A percentile compares a stretch with the other conserved stretches of the same genome.
Evolutionary conservation across 306 rosid species (phyloP).

Genomic region (Neltuma alba): DNA sequence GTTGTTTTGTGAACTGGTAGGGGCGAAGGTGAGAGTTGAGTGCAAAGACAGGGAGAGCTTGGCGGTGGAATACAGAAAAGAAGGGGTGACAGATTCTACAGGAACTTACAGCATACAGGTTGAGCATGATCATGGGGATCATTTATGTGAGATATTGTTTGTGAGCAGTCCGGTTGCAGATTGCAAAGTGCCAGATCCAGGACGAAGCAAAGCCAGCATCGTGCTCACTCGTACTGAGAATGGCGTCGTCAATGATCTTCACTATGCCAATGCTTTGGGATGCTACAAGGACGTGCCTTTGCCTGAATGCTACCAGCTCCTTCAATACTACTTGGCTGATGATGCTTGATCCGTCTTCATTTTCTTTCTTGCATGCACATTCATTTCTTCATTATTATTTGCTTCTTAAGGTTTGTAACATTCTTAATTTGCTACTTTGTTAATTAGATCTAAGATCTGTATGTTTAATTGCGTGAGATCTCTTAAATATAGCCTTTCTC

Average conservation of each 20-base stretch:
- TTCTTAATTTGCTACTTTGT: not conserved
- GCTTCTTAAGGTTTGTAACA: not conserved
- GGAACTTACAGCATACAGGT: constrained; percentile 60
- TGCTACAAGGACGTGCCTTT: constrained; percentile 54
- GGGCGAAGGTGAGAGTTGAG: constrained; percentile 63
- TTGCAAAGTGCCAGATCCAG: constrained; percentile 51
- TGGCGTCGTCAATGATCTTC: constrained; percentile 51
- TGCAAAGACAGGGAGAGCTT: constrained; percentile 55
- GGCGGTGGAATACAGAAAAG: constrained; percentile 36
- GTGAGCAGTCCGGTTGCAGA: constrained; percentile 48
- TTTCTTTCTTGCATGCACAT: not conserved
- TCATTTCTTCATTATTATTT: not conserved
- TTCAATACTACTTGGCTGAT: constrained; percentile 52
- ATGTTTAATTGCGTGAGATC: not conserved
- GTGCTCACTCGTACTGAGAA: constrained; percentile 57
- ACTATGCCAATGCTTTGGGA: constrained; percentile 66
- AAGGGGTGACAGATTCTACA: constrained; percentile 47
- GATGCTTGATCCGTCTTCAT: constrained; percentile 28
- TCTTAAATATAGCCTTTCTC: not conserved
- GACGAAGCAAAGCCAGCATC: constrained; percentile 55
- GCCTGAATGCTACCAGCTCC: constrained; percentile 47
- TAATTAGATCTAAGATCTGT: not conserved
- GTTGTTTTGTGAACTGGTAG: too few species aligned
- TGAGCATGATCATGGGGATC: constrained; percentile 58
- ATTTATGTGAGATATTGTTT: constrained; percentile 52